These are phyloP conservation scores for Termitomyces sp. DNA, from an alignment of 768 basidiomycete species.

Conservation along the genomic window DNA sequence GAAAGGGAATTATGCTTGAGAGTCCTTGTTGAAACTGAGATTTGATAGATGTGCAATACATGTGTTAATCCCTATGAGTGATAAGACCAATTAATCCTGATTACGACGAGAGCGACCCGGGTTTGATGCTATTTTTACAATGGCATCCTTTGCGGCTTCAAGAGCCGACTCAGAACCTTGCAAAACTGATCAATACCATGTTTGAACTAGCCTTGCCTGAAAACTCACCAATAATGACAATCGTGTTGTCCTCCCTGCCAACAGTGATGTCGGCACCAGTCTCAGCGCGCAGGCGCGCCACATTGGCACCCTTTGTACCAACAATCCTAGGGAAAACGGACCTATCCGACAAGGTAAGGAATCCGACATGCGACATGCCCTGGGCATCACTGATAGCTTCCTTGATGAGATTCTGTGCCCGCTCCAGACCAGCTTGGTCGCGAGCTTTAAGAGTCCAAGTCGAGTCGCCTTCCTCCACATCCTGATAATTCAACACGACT, in stretches of 20 bases:
- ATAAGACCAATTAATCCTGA: slow-evolving; percentile 19
- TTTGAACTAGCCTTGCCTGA: background rate
- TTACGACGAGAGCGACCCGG: slow-evolving; percentile 34
- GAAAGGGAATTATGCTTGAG: background rate
- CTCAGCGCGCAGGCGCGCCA: slow-evolving; percentile 80
- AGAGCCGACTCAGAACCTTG: slow-evolving; percentile 68
- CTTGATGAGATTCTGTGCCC: slow-evolving; percentile 60
- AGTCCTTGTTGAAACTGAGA: background rate
- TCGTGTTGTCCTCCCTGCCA: slow-evolving; percentile 80
- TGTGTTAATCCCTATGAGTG: background rate
- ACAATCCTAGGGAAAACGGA: slow-evolving; percentile 90
- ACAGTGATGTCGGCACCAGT: slow-evolving; percentile 92
- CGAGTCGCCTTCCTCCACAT: slow-evolving; percentile 77
- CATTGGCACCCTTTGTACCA: slow-evolving; percentile 86
- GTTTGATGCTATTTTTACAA: slow-evolving; percentile 52
- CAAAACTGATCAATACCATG: slow-evolving; percentile 3
- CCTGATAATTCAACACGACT: slow-evolving; percentile 71
- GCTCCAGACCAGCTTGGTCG: slow-evolving; percentile 72
- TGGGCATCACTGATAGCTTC: slow-evolving; percentile 71
- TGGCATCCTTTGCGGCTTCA: slow-evolving; percentile 69
- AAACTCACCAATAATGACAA: slow-evolving; percentile 77
- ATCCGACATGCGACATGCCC: slow-evolving; percentile 74
- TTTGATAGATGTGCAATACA: background rate
- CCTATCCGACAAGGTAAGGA: slow-evolving; percentile 78
- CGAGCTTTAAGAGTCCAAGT: slow-evolving; percentile 82